phyloP scores from a whole-genome alignment of 768 basidiomycete genomes.

The Boletus rubroflammeus region DNA sequence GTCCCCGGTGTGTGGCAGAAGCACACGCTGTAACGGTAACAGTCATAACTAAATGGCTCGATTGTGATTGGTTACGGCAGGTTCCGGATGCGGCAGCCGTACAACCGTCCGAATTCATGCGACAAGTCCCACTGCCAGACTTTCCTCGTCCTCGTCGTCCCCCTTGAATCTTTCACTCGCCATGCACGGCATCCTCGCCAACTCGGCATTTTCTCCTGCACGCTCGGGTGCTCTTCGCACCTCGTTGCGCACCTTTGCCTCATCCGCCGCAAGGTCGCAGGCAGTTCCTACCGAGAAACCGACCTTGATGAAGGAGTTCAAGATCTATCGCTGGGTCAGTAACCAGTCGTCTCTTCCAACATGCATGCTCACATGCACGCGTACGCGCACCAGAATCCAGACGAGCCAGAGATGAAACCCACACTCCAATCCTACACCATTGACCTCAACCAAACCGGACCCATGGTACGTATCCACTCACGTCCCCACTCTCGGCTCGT shows the following conservation, averaged over 20 bases:
- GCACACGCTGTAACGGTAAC: too few relatives aligned
- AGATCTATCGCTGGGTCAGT: conserved; percentile 95
- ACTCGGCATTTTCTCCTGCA: not conserved
- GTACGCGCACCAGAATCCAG: conserved; percentile 66
- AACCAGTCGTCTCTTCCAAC: not conserved
- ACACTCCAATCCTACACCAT: conserved; percentile 85
- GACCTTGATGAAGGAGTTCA: conserved; percentile 85
- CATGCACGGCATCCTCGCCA: conserved; percentile 16
- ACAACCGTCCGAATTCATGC: conserved; percentile 14
- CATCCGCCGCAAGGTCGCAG: conserved; percentile 25
- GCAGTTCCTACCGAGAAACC: conserved; percentile 62
- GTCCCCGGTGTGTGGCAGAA: too few relatives aligned
- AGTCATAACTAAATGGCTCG: not conserved
- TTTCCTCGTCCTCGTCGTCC: not conserved
- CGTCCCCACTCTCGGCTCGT: not conserved
- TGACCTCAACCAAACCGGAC: conserved; percentile 92
- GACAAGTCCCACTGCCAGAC: not conserved
- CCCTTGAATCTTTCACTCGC: not conserved
- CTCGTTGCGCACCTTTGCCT: conserved; percentile 30
- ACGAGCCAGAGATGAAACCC: conserved; percentile 89
- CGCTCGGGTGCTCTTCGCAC: conserved; percentile 12
- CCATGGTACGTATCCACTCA: conserved; percentile 62
- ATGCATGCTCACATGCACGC: not conserved
- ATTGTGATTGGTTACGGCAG: conserved; percentile 23
- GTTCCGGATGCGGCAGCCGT: conserved; percentile 11